Base-by-base conservation (phyloP, 257 asterid species). In the Solanum microdontum region DNA sequence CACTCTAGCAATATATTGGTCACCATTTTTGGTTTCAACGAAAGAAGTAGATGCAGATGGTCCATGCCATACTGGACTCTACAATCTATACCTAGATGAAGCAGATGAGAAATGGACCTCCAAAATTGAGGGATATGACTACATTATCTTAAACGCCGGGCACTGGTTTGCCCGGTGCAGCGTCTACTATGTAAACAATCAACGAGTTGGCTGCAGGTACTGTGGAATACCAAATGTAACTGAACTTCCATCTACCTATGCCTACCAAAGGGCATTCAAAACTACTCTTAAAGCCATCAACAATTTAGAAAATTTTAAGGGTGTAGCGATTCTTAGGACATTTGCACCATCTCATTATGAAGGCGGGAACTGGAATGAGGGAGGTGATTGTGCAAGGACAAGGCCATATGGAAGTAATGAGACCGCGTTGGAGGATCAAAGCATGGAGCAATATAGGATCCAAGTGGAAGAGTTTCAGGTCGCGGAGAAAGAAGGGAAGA, bases 71-170 rank as follows among this genome's bases (percentile, higher is more conserved):
- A 91, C 91, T 43, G 92, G 91, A 74, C 87, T 90, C 17, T 91
- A 89, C 91, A 91, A 94, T 84, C 93, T 95, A 80, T 89, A 92
- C 89, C 93, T 95, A 64, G 97, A 95, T 37, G 93, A 92, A 86
- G 82, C 72, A n/a, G 96, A 93, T 87, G 88, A 90, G 28, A 80
- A 89, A 11, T 95, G 98, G 98, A 86, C 94, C 10, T 8, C 89
- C 14, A 90, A 91, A 32, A 91, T 94, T 75, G 92, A 89, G 55
- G 88, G 48, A 3, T 94, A 92, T 84, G 93, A 91, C 77, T 93
- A 93, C 86, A 79, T 94, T 33, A 90, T 94, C 89, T 82, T 95
- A 91, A 91, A 91, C 55, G 93, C 94, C 11, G 94, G 98, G 87
- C 97, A 93, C 43, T 95, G 98, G 98, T 91, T 91, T 43, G 85